Evolutionary conservation across 2,329 filamentous ascomycete species (phyloP).

Genomic region (Davidsoniella eucalypti): DNA sequence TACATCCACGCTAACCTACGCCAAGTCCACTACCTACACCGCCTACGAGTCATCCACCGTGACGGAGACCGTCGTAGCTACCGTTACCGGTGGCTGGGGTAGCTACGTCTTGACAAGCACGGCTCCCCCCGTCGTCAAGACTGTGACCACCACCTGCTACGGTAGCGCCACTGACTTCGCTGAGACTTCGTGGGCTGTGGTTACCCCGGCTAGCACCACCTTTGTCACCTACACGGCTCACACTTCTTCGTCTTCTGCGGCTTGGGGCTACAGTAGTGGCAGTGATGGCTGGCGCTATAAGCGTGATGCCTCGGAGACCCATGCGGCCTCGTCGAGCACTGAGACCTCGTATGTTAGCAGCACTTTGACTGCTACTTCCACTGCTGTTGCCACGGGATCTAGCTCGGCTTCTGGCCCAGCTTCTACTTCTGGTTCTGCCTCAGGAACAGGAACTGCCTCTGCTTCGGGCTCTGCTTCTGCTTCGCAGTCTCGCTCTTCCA

Average conservation of each 20-base stretch:
- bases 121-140: conserved; percentile 5
- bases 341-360: not conserved
- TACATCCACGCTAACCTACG: conserved; percentile 4
- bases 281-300: too few species aligned
- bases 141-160: not conserved
- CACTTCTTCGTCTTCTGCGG: not conserved
- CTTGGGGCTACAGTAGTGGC: not conserved
- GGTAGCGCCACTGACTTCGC: not conserved
- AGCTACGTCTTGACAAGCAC: not conserved
- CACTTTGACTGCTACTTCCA: not conserved
- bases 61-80: conserved; percentile 1
- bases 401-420: not conserved
- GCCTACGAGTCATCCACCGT: conserved; percentile 2
- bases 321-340: not conserved
- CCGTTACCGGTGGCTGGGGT: not conserved
- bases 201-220: not conserved
- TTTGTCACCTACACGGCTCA: not conserved
- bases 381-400: not conserved
- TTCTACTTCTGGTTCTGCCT: not conserved
- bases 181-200: not conserved
- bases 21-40: conserved; percentile 1
- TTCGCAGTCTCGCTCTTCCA: too few species aligned
- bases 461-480: too few species aligned
- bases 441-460: too few species aligned
- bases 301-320: too few species aligned